Base-by-base conservation (phyloP, 805 yeast species). In the Ogataea populi-albae region DNA sequence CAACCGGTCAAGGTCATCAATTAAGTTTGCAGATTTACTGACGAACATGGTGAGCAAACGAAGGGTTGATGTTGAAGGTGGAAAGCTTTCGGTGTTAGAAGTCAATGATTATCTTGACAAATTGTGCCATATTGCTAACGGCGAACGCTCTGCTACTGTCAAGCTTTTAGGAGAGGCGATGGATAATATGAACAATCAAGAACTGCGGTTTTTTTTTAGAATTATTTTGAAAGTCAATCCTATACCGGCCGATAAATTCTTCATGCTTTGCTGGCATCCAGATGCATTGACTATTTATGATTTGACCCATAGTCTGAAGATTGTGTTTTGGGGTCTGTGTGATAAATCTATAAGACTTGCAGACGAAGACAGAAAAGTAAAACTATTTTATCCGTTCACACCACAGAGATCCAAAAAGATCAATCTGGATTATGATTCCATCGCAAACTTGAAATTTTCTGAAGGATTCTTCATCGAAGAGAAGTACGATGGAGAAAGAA, bases 401-500 rank as follows among this genome's bases (percentile, higher is more conserved):
- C 96, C 97, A 0, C 95, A 86, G 60, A 60, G 83, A 15, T 80
- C 95, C 1, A 67, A 73, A 23, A 80, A 77, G 41, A 64, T 79
- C 1, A 64, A 65, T 20, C 60, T 65, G 3, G 62, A 73, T 11
- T 78, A 81, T 52, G 69, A 66, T 2, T 63, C 67, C 3, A 58
- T 83, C 15, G 73, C 79, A n/a, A 26, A 23, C 10, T 50, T 58
- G 6, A 63, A 58, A 17, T 64, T 84, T 52, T 58, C 61, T 16
- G 19, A 32, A 3, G 54, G 52, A 7, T 86, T 87, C 50, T 71
- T 69, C 34, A 76, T 91, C 7, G 98, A 91, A 52, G 97, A 91
- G 55, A 91, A 91, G 55, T 72, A 88, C 63, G 97, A 91, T 59
- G 98, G 98, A 3, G 97, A 91, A 57, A 64, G 98, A 46, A 77